These are phyloP conservation scores for Globisporangium splendens DNA, from an alignment of 352 stramenopile species.

Conservation along the genomic window DNA sequence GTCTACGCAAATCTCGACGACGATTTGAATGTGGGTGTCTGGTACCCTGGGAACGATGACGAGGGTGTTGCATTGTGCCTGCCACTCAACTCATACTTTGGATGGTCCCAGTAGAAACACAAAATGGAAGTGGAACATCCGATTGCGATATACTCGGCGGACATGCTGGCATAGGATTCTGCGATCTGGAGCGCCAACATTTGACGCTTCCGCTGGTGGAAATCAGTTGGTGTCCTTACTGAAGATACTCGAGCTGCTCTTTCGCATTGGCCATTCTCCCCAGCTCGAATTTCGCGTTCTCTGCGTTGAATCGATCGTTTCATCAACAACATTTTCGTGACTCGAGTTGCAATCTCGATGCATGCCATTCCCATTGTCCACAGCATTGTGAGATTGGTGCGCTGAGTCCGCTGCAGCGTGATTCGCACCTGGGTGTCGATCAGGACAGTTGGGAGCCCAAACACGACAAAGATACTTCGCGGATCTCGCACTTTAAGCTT, in stretches of 20 bases:
- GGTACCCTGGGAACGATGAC: neutral
- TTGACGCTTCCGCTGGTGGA: slow-evolving; percentile 23
- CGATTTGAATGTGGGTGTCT: slow-evolving; percentile 10
- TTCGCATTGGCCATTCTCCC: no score
- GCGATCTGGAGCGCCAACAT: slow-evolving; percentile 29
- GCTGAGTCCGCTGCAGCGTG: slow-evolving; percentile 10
- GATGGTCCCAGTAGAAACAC: slow-evolving; percentile 8
- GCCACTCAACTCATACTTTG: slow-evolving; percentile 5
- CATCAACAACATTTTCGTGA: neutral
- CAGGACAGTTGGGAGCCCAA: slow-evolving; percentile 17
- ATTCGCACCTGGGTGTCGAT: slow-evolving; percentile 23
- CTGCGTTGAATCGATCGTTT: slow-evolving; percentile 1
- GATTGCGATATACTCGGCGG: slow-evolving; percentile 50
- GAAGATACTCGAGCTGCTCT: no score
- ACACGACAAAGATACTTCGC: slow-evolving; percentile 13
- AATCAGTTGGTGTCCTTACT: slow-evolving; percentile 5
- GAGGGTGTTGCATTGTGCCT: neutral
- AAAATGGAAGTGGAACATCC: slow-evolving; percentile 35
- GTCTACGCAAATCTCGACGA: slow-evolving; percentile 10
- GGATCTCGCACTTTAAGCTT: slow-evolving; percentile 7
- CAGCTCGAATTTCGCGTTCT: no score
- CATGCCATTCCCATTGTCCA: slow-evolving; percentile 8
- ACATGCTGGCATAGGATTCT: slow-evolving; percentile 43
- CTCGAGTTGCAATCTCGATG: slow-evolving; percentile 3
- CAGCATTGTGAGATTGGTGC: neutral